Evolutionary conservation across 768 basidiomycete genomes (phyloP), one percentile per base, ranked within the genome.

Genomic region (Porpolomopsis calyptriformis): DNA sequence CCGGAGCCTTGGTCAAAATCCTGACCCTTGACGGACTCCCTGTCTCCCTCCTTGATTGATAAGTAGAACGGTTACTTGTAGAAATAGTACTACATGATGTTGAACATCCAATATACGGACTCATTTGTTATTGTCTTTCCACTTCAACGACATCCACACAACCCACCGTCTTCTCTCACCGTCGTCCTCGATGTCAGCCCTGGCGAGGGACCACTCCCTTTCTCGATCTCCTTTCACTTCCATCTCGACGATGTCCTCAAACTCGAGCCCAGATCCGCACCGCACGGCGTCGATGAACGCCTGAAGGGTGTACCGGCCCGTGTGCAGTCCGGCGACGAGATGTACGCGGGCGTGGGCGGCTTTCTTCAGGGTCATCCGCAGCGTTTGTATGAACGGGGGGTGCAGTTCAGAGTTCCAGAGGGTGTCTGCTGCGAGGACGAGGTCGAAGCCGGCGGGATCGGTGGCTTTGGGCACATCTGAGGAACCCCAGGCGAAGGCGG

Each of bases 251-350:
- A 68, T 62, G 26, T 58, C 65, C 22, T 73, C 70, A 6, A 78
- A 49, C 4, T 62, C 61, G 33, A 86, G 68, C 3, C 72, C 77
- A 43, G 55, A 62, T 6, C 49, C 29, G 14, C 7, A 7, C 51
- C 3, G 52, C 46, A 67, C 68, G 8, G 56, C 55, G 9, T 61
- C 54, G 34, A 86, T 54, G 60, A 85, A 85, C 5, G 77, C 64
- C 44, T 78, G 70, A 24, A 88, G 69, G 1, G 82, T 78, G 54
- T 84, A 86, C 40, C 81, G 66, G 2, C 84, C 86, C 0, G 85
- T 87, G 53, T 88, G 85, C 43, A 88, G 53, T 0, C 85, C 85
- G 2, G 80, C 81, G 6, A 87, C 71, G n/a, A 87, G 56, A 55
- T 85, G 72, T 40, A 77, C 56, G 8, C 82, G 73, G 24, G 84